phyloP scores from a whole-genome alignment of 208 protist species.

The Spongospora subterranea region DNA sequence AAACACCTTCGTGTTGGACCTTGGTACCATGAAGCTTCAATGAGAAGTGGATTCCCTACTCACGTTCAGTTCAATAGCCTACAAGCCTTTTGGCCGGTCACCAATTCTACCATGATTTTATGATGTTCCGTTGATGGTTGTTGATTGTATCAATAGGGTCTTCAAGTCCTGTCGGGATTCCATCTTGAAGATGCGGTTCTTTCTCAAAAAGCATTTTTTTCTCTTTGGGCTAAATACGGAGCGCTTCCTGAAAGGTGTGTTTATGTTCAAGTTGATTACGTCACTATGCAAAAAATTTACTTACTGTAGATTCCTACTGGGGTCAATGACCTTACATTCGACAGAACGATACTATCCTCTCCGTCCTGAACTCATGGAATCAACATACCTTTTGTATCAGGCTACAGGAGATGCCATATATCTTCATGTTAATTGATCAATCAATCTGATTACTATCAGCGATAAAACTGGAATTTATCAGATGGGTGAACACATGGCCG shows the following conservation, averaged over 20 bases:
- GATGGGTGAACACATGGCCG: constrained; percentile 49
- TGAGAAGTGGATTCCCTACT: constrained; percentile 61
- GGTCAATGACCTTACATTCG: constrained; percentile 38
- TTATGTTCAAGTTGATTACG: too few relatives aligned
- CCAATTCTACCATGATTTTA: background rate
- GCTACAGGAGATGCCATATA: constrained; percentile 63
- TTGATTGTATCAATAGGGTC: constrained; percentile 11
- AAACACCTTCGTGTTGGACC: constrained; percentile 52
- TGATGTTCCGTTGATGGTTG: background rate
- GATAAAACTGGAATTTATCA: background rate
- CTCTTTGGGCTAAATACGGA: constrained; percentile 43
- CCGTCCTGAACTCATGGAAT: constrained; percentile 72
- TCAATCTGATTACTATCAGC: background rate
- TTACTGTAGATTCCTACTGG: constrained; percentile 49
- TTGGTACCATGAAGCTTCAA: constrained; percentile 69
- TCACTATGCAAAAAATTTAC: too few relatives aligned
- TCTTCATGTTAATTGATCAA: background rate
- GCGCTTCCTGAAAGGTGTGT: constrained; percentile 24
- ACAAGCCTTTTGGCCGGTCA: constrained; percentile 70
- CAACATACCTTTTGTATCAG: constrained; percentile 66
- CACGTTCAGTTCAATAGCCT: constrained; percentile 65
- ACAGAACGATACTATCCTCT: constrained; percentile 70
- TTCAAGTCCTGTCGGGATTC: constrained; percentile 53
- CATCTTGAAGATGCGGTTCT: constrained; percentile 32
- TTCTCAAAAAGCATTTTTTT: constrained; percentile 42